These are phyloP conservation scores for Plasmodium malariae DNA, from an alignment of 169 alveolate genomes.

Conservation along the genomic window DNA sequence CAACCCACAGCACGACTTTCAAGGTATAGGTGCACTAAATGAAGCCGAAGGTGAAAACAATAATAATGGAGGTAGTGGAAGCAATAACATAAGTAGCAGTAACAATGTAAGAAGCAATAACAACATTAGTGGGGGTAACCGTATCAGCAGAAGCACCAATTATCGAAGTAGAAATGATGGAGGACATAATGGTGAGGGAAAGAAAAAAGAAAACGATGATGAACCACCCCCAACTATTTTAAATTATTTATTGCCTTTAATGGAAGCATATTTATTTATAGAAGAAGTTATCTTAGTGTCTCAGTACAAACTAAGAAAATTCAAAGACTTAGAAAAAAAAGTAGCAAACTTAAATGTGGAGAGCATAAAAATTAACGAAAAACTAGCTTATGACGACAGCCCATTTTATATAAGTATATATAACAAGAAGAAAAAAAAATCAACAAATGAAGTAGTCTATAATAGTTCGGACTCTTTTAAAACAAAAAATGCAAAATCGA, in stretches of 20 bases:
- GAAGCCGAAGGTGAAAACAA: too few relatives aligned
- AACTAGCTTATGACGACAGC: slow-evolving; percentile 57
- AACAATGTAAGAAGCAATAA: neutral
- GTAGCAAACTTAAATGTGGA: slow-evolving; percentile 53
- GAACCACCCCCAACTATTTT: slow-evolving; percentile 75
- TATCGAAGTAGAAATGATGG: neutral
- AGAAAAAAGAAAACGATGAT: slow-evolving; percentile 59
- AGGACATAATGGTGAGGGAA: slow-evolving; percentile 21
- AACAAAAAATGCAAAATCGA: neutral
- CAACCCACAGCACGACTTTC: too few relatives aligned
- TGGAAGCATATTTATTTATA: slow-evolving; percentile 74
- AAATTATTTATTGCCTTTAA: slow-evolving; percentile 59
- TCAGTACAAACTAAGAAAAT: slow-evolving; percentile 63
- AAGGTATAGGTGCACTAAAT: too few relatives aligned
- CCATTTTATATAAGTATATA: slow-evolving; percentile 74
- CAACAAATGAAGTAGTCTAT: neutral
- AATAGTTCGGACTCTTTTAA: neutral
- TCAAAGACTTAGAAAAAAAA: slow-evolving; percentile 73
- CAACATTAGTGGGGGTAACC: neutral
- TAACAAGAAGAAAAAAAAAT: slow-evolving; percentile 26
- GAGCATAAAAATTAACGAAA: slow-evolving; percentile 66
- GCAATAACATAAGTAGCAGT: too few relatives aligned
- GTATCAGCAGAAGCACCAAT: neutral
- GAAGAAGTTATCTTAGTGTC: slow-evolving; percentile 74
- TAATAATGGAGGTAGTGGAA: neutral